Evolutionary conservation across 768 basidiomycete genomes (phyloP), one percentile per base, ranked within the genome.

Genomic region (Boletus vermiculosoides): DNA sequence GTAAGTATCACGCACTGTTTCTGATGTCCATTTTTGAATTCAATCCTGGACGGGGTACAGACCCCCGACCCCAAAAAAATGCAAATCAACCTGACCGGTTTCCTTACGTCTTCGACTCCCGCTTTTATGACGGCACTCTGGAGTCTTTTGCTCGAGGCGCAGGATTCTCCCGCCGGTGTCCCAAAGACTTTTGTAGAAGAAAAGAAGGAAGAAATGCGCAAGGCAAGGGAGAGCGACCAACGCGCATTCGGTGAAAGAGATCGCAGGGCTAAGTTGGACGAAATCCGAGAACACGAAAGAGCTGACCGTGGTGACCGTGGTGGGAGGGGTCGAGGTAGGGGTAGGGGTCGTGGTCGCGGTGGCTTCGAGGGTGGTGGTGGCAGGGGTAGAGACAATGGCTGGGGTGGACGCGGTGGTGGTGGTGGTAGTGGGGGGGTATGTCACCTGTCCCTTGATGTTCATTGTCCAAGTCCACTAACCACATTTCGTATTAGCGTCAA

Each of bases 31-130:
- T 18, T 15, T 10, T 18, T 22, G 23, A 33, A 41, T 15, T 50
- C 30, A 30, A 12, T 53, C 25, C 12, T 54, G 64, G 12, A 46
- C 37, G 9, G 39, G 25, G 18, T 33, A 18, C 66, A 95, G 93
- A 85, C 82, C 5, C 92, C 93, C 12, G 96, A 98, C 72, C 92
- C 94, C 5, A 87, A 85, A 71, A 94, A 91, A 76, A 94, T 98
- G 87, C 94, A 98, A 74, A 94, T 98, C 58, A 87, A 88, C 66
- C 74, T 99, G 25, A 91, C 90, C 3, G 96, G 96, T 9, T 99
- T 99, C 72, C 81, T 99, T 56, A 90, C 91, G 4, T 84, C 87
- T 61, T 84, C 92, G 56, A 97, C 97, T 0, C 78, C 90, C 0
- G 71, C 78, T 0, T 99, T 99, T 74, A 97, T 97, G 94, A 71